Percentiles rank a stretch among this genome's conserved stretches.
Conservation (phyloP, 2,329 filamentous ascomycete genomes). For the Kalmusia sp. region DNA sequence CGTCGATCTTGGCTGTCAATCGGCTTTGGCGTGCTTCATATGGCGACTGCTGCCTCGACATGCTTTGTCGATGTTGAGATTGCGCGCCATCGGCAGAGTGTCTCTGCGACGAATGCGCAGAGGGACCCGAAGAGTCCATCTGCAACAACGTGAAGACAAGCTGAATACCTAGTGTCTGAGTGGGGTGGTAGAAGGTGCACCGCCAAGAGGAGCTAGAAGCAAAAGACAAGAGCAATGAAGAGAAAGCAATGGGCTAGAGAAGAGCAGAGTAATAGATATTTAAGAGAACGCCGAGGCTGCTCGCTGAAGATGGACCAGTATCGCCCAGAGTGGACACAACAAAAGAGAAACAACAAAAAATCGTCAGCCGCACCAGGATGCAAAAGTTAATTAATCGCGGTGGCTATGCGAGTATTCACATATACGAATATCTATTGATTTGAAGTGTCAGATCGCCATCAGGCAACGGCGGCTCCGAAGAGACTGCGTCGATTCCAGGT, state of each 20-base stretch:
- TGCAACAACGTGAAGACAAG: background rate
- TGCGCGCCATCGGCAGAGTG: conserved; percentile 1
- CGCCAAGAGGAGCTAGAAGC: no score
- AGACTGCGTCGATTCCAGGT: background rate
- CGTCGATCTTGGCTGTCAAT: conserved; percentile 29
- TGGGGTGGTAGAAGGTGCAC: no score
- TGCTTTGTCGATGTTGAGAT: conserved; percentile 4
- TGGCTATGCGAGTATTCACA: background rate
- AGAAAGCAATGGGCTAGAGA: no score
- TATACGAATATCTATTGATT: background rate
- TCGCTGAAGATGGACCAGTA: background rate
- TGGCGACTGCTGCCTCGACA: conserved; percentile 1
- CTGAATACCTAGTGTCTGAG: no score
- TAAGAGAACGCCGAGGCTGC: background rate
- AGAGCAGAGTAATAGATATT: background rate
- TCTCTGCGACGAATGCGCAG: background rate
- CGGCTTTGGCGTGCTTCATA: conserved; percentile 13
- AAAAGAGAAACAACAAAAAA: background rate
- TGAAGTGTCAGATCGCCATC: background rate
- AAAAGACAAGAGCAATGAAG: no score
- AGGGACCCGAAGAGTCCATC: conserved; percentile 1
- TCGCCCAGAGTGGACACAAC: background rate
- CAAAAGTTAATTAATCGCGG: background rate
- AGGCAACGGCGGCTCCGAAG: background rate
- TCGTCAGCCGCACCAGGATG: background rate